Evolutionary conservation across 805 yeast species (phyloP).

Genomic region (Sugiyamaella chiloensis): DNA sequence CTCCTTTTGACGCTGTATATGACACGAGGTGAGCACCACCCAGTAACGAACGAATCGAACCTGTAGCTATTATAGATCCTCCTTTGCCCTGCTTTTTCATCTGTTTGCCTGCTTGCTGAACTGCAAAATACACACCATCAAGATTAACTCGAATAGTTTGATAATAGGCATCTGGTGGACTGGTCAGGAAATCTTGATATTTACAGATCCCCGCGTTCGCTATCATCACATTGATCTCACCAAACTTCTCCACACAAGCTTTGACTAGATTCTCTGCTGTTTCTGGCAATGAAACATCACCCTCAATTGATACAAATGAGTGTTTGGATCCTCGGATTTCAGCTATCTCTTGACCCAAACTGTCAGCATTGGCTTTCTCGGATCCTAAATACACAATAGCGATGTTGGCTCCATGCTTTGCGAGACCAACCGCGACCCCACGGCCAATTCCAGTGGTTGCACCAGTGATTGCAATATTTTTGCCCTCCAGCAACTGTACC

Average conservation of each 20-base stretch:
- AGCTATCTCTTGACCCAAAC: slow-evolving; percentile 41
- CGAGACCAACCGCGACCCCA: slow-evolving; percentile 43
- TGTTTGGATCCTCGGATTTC: slow-evolving; percentile 22
- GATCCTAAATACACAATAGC: slow-evolving; percentile 35
- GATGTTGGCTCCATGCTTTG: slow-evolving; percentile 43
- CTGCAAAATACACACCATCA: slow-evolving; percentile 44
- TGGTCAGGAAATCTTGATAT: slow-evolving; percentile 39
- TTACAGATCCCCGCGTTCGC: slow-evolving; percentile 47
- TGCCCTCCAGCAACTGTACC: slow-evolving; percentile 2
- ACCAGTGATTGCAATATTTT: slow-evolving; percentile 41
- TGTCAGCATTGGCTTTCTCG: slow-evolving; percentile 51
- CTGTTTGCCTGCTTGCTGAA: slow-evolving; percentile 47
- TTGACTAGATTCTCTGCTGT: slow-evolving; percentile 32
- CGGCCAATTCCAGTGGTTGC: slow-evolving; percentile 48
- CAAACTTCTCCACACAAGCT: slow-evolving; percentile 38
- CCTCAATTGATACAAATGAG: slow-evolving; percentile 36
- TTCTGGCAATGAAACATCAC: slow-evolving; percentile 34
- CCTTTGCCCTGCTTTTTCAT: slow-evolving; percentile 46
- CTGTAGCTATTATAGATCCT: slow-evolving; percentile 43
- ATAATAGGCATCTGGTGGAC: slow-evolving; percentile 37
- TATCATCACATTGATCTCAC: slow-evolving; percentile 41
- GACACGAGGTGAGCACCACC: slow-evolving; percentile 17
- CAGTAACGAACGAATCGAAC: slow-evolving; percentile 19
- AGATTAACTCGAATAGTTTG: slow-evolving; percentile 40
- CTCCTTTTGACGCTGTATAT: slow-evolving; percentile 30